Conservation (phyloP, 805 yeast genomes). For the Saccharomycopsis sp. region DNA sequence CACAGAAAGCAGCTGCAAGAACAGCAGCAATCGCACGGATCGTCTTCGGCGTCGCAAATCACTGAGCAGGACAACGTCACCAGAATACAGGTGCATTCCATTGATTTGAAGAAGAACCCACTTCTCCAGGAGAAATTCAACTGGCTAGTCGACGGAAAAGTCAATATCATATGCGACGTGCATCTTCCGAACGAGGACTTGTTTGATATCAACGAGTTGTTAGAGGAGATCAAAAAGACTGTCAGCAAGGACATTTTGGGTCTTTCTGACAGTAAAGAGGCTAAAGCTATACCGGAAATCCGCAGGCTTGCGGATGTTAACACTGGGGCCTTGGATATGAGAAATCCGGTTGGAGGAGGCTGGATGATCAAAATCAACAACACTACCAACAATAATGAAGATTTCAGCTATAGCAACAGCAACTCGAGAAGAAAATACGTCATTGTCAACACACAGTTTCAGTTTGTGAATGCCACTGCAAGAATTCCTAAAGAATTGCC, state of each 20-base stretch:
- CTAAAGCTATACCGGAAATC: neutral
- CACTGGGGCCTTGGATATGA: no score
- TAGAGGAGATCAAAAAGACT: slow-evolving; percentile 20
- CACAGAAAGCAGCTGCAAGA: slow-evolving; percentile 54
- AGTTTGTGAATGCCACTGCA: slow-evolving; percentile 41
- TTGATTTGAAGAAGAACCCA: slow-evolving; percentile 29
- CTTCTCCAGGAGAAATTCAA: slow-evolving; percentile 42
- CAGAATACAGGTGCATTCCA: slow-evolving; percentile 29
- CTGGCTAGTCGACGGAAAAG: slow-evolving; percentile 68
- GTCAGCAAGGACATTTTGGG: slow-evolving; percentile 12
- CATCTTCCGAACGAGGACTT: slow-evolving; percentile 51
- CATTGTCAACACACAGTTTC: slow-evolving; percentile 59
- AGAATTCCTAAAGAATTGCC: slow-evolving; percentile 15
- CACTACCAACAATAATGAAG: neutral
- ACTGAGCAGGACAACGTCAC: slow-evolving; percentile 4
- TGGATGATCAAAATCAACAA: slow-evolving; percentile 15
- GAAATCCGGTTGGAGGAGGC: slow-evolving; percentile 13
- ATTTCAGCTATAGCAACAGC: neutral
- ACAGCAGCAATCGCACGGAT: neutral
- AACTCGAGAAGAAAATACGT: slow-evolving; percentile 39
- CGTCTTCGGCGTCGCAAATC: no score
- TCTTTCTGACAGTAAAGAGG: slow-evolving; percentile 1
- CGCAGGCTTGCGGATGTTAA: slow-evolving; percentile 18
- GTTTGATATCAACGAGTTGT: slow-evolving; percentile 25
- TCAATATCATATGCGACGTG: slow-evolving; percentile 64